Conservation (phyloP, 2,329 filamentous ascomycete species). For the Calonectria pauciramosa region DNA sequence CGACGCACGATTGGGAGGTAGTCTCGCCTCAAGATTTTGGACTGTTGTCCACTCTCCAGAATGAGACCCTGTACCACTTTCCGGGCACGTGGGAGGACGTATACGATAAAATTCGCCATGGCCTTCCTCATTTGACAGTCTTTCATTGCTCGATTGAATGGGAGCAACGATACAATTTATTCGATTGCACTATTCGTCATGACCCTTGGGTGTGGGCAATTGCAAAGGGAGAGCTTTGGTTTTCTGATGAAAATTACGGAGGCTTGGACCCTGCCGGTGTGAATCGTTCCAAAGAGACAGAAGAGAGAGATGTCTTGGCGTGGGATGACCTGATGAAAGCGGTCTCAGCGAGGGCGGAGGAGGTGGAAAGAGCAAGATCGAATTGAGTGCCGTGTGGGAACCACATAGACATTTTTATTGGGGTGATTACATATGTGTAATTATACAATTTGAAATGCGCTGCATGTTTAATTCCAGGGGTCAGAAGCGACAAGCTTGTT, state of each 20-base stretch:
- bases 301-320: not conserved
- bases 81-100: too few relatives aligned
- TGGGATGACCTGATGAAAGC: not conserved
- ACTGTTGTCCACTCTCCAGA: too few relatives aligned
- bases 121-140: too few relatives aligned
- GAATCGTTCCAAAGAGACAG: not conserved
- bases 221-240: not conserved
- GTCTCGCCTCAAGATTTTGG: too few relatives aligned
- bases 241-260: not conserved
- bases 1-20: too few relatives aligned
- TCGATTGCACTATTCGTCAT: too few relatives aligned
- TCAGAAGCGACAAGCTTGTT: not conserved
- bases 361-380: not conserved
- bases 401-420: not conserved
- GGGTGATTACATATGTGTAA: not conserved
- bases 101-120: too few relatives aligned
- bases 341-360: not conserved
- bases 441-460: not conserved
- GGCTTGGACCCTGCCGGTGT: not conserved
- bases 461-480: not conserved
- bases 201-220: too few relatives aligned
- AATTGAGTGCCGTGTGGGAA: not conserved
- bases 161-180: too few relatives aligned
- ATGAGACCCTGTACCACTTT: too few relatives aligned
- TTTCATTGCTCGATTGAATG: too few relatives aligned